These are phyloP conservation scores for Umbelopsis vinacea DNA, from an alignment of 192 early-diverging fungal genomes.

Conservation along the genomic window DNA sequence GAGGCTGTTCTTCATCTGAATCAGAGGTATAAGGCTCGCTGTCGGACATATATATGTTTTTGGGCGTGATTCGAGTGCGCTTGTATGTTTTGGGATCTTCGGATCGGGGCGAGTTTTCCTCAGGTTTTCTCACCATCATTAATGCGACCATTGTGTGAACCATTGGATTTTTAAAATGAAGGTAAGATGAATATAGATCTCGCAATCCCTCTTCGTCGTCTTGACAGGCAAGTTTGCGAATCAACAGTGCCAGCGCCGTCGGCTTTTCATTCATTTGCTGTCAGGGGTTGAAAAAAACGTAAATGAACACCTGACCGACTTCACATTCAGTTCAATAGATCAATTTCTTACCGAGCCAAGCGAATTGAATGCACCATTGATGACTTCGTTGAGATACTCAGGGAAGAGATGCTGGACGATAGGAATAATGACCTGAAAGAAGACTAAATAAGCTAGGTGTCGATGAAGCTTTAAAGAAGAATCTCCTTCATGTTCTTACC, in stretches of 20 bases:
- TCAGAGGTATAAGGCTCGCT: slow-evolving; percentile 8
- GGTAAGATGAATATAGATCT: no score
- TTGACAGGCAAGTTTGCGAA: no score
- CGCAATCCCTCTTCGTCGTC: no score
- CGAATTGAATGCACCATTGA: not conserved
- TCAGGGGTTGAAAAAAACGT: no score
- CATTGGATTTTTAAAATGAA: no score
- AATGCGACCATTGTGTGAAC: no score
- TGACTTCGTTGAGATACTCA: not conserved
- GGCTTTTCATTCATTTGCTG: no score
- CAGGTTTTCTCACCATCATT: no score
- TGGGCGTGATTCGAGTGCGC: no score
- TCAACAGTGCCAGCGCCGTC: no score
- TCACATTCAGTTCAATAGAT: not conserved
- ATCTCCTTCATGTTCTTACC: not conserved
- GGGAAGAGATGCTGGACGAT: not conserved
- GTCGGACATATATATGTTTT: not conserved
- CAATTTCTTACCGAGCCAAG: not conserved
- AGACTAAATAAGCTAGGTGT: not conserved
- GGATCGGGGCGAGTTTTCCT: no score
- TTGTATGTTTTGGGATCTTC: no score
- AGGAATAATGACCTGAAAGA: not conserved
- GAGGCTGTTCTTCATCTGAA: not conserved
- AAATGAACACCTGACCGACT: not conserved
- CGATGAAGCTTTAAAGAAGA: not conserved